These are phyloP conservation scores for Oldenlandia corymbosa DNA, from an alignment of 257 asterid species.

Conservation along the genomic window DNA sequence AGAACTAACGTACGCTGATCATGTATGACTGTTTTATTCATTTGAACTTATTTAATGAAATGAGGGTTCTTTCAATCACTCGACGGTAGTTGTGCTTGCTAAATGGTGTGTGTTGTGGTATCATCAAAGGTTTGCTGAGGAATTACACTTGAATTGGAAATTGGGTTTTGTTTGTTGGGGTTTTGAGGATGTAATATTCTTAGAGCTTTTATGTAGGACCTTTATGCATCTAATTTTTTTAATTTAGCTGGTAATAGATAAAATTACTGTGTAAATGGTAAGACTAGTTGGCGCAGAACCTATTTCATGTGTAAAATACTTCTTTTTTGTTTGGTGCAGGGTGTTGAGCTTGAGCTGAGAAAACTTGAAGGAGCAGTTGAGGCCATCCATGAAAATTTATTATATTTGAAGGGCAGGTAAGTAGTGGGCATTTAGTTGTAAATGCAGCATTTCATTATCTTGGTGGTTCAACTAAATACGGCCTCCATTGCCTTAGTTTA, in stretches of 20 bases:
- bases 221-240: too few relatives aligned
- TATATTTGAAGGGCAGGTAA: conserved; percentile 72
- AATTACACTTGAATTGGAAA: neutral
- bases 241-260: too few relatives aligned
- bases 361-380: conserved; percentile 93
- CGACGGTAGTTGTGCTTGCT: neutral
- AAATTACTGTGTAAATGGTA: neutral
- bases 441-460: neutral
- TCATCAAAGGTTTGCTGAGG: neutral
- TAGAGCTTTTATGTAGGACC: neutral
- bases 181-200: neutral
- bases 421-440: neutral
- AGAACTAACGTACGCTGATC: too few relatives aligned
- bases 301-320: neutral
- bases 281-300: neutral
- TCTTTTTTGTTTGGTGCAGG: conserved; percentile 39
- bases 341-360: conserved; percentile 80
- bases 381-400: conserved; percentile 72
- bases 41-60: neutral
- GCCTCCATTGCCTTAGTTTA: neutral
- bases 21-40: neutral
- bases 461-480: too few relatives aligned
- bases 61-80: neutral
- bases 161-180: neutral
- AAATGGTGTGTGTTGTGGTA: neutral